These are phyloP conservation scores for Geotrichum siamense DNA, from an alignment of 1,139 yeast species.

Conservation along the genomic window DNA sequence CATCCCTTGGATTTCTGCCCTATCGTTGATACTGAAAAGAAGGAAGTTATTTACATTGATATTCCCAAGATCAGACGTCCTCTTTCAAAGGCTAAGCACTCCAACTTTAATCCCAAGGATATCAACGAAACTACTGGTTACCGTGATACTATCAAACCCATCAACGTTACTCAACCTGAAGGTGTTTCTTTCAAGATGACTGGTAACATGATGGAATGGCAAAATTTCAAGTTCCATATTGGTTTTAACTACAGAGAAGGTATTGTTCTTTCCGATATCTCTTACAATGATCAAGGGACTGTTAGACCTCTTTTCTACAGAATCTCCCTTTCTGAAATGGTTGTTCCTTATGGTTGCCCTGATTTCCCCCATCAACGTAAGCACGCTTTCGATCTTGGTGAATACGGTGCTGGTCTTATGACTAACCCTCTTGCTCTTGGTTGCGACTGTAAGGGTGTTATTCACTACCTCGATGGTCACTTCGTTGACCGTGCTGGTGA, in stretches of 20 bases:
- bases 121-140: no score
- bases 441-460: no score
- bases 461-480: constrained; percentile 73
- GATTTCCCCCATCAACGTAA: no score
- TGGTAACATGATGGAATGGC: no score
- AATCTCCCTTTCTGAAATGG: constrained; percentile 72
- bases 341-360: constrained; percentile 78
- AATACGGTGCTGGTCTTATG: constrained; percentile 81
- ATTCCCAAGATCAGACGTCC: constrained; percentile 73
- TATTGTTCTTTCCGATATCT: constrained; percentile 65
- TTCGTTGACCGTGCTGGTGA: constrained; percentile 61
- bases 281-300: constrained; percentile 66
- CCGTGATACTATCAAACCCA: constrained; percentile 56
- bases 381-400: no score
- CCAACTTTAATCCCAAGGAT: constrained; percentile 62
- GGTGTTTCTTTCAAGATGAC: constrained; percentile 70
- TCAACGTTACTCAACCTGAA: constrained; percentile 67
- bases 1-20: constrained; percentile 82
- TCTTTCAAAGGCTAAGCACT: constrained; percentile 57
- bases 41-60: no score
- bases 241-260: constrained; percentile 86
- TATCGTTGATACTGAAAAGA: constrained; percentile 64
- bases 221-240: no score
- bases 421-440: constrained; percentile 75
- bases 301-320: constrained; percentile 70